Evolutionary conservation across 495 filamentous ascomycete genomes (phyloP).

Genomic region (Talaromyces wortmannii): DNA sequence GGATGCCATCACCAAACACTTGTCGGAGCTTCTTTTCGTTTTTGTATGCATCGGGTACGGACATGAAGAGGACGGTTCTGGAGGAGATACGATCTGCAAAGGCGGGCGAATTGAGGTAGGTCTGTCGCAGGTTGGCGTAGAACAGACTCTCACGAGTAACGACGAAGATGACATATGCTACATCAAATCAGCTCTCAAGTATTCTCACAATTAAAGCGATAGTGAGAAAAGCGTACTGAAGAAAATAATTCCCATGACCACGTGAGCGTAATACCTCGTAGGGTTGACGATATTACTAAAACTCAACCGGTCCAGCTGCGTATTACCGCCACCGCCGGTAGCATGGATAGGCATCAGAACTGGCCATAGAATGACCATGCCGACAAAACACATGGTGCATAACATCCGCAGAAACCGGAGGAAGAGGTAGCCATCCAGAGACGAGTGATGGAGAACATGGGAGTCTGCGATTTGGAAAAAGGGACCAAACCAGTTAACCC

Average conservation of each 20-base stretch:
- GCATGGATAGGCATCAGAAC: constrained; percentile 74
- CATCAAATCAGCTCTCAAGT: background rate
- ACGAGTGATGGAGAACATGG: constrained; percentile 56
- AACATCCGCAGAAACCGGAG: constrained; percentile 69
- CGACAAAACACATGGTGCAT: constrained; percentile 65
- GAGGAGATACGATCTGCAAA: constrained; percentile 60
- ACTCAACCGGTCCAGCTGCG: constrained; percentile 54
- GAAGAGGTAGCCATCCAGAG: constrained; percentile 77
- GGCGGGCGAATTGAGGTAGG: constrained; percentile 63
- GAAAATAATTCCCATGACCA: constrained; percentile 43
- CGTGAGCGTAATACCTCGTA: constrained; percentile 55
- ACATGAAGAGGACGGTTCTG: constrained; percentile 63
- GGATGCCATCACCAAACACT: constrained; percentile 53
- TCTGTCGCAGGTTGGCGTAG: constrained; percentile 63
- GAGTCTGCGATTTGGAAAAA: constrained; percentile 56
- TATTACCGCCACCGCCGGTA: constrained; percentile 56
- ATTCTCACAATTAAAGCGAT: no score
- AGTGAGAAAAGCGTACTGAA: constrained; percentile 37
- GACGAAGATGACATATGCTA: constrained; percentile 59
- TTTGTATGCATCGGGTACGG: constrained; percentile 53
- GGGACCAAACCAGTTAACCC: constrained; percentile 56
- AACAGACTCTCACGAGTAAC: constrained; percentile 62
- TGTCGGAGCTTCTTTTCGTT: constrained; percentile 48
- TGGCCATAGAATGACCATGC: constrained; percentile 73
- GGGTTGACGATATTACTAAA: constrained; percentile 58